These are phyloP conservation scores for Phylloporus sp. DNA, from an alignment of 768 basidiomycete genomes.

Conservation along the genomic window DNA sequence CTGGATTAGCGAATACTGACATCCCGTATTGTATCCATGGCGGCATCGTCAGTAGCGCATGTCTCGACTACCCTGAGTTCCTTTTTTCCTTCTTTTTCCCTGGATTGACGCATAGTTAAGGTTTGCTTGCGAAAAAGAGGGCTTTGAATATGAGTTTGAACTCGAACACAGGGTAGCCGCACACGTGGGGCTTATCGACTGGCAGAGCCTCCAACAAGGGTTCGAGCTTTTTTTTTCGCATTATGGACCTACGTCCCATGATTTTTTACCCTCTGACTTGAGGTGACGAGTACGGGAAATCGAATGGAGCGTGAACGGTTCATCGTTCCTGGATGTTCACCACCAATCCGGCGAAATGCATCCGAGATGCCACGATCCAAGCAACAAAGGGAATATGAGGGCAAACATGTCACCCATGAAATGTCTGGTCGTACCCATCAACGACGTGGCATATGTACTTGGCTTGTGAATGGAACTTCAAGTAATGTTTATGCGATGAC, in stretches of 20 bases:
- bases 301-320: neutral
- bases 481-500: neutral
- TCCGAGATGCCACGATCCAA: constrained; percentile 10
- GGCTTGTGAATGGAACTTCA: neutral
- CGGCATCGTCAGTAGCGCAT: neutral
- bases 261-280: neutral
- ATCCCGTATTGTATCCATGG: constrained; percentile 9
- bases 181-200: constrained; percentile 23
- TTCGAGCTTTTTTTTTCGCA: neutral
- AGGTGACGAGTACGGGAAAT: neutral
- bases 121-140: constrained; percentile 15
- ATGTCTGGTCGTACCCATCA: too few relatives aligned
- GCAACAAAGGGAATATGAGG: neutral
- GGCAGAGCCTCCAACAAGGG: neutral
- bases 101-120: constrained; percentile 15
- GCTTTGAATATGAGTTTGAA: constrained; percentile 6
- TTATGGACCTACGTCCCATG: neutral
- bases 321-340: neutral
- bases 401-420: constrained; percentile 1
- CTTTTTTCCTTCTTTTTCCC: constrained; percentile 15
- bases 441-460: constrained; percentile 1
- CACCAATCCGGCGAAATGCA: constrained; percentile 1
- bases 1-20: constrained; percentile 14
- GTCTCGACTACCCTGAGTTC: too few relatives aligned
- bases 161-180: neutral